Percentiles rank a stretch among this genome's conserved stretches.
Conservation (phyloP, 129 eudicot genomes). For the sunflower (Helianthus annuus) region DNA sequence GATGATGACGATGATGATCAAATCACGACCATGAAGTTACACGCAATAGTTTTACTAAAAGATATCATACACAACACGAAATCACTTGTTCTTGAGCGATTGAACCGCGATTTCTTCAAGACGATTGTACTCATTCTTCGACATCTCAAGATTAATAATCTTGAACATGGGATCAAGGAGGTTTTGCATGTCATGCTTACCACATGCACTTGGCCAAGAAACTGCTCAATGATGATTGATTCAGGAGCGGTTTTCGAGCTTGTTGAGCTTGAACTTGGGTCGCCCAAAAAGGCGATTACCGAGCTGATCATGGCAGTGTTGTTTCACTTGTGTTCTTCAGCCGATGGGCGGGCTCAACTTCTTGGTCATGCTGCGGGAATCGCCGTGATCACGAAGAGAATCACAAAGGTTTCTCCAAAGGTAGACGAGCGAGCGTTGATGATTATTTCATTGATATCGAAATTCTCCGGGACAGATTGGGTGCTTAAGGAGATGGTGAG, state of each 20-base stretch:
- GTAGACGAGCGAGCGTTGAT: conserved; percentile 52
- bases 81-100: conserved; percentile 34
- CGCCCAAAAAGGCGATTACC: conserved; percentile 43
- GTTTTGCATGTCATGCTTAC: conserved; percentile 44
- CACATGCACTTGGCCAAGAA: conserved; percentile 48
- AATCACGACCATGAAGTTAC: conserved; percentile 17
- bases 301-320: conserved; percentile 53
- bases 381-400: conserved; percentile 53
- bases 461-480: conserved; percentile 43
- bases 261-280: conserved; percentile 50
- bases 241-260: conserved; percentile 51
- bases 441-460: conserved; percentile 47
- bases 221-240: conserved; percentile 57
- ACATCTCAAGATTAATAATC: background rate
- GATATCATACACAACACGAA: conserved; percentile 39
- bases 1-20: background rate
- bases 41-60: conserved; percentile 39
- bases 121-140: conserved; percentile 23
- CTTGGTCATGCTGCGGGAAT: conserved; percentile 60
- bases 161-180: conserved; percentile 29
- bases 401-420: conserved; percentile 48
- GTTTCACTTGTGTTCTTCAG: conserved; percentile 55
- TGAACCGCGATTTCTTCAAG: conserved; percentile 52
- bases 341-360: conserved; percentile 63
- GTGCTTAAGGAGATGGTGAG: conserved; percentile 59